A percentile compares a stretch with the other conserved stretches of the same genome.
Conservation (phyloP, 192 early-diverging fungal species). For the Linnemannia schmuckeri region DNA sequence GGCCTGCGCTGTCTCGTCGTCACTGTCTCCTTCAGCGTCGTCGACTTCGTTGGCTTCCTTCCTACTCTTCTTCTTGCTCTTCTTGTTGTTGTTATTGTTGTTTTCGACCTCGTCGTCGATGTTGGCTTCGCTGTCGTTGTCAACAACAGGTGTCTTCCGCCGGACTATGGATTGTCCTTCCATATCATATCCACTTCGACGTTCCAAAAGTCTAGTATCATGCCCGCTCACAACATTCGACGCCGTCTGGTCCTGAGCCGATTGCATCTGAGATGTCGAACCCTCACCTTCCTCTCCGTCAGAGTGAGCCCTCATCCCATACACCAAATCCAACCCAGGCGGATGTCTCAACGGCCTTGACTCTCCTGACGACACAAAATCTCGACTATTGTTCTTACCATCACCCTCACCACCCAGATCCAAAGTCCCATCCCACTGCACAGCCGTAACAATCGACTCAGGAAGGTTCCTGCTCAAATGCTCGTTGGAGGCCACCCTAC, state of each 20-base stretch:
- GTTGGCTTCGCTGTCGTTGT: not conserved
- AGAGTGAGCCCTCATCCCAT: slow-evolving; percentile 32
- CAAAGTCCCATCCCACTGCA: slow-evolving; percentile 28
- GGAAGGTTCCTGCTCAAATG: slow-evolving; percentile 8
- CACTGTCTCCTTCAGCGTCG: not conserved
- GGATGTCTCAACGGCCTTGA: not conserved
- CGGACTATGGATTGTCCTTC: not conserved
- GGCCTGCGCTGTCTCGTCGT: not conserved
- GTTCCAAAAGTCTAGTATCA: not conserved
- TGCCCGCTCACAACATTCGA: not conserved
- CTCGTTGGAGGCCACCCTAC: slow-evolving; percentile 23
- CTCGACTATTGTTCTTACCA: not conserved
- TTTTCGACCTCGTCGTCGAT: not conserved
- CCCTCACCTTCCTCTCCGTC: not conserved
- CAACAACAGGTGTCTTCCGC: not conserved
- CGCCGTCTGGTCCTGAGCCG: not conserved
- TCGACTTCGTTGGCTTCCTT: not conserved
- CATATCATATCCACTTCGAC: not conserved
- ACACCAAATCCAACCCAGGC: slow-evolving; percentile 25
- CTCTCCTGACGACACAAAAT: not conserved
- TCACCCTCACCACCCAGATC: not conserved
- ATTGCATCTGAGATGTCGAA: not conserved
- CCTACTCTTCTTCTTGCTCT: not conserved
- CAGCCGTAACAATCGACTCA: slow-evolving; percentile 1
- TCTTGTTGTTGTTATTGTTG: not conserved